Conservation (phyloP, 192 early-diverging fungal genomes). For the Irineochytrium annulatum region DNA sequence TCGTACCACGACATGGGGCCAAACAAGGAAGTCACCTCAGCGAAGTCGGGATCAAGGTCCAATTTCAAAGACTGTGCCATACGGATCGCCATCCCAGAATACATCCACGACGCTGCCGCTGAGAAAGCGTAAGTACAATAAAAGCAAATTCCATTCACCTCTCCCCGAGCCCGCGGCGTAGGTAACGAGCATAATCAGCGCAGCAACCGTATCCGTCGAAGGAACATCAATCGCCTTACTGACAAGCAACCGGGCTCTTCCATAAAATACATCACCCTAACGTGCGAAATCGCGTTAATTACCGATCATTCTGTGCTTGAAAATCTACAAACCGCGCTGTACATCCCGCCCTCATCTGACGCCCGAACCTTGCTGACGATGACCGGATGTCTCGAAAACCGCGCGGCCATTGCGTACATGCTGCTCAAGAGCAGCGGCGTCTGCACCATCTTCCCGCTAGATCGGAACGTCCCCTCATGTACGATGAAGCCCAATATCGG, state of each 20-base stretch:
- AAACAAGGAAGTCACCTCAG: conserved; percentile 15
- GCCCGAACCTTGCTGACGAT: conserved; percentile 12
- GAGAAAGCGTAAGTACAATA: not conserved
- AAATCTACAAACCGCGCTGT: no score
- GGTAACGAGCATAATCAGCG: conserved; percentile 24
- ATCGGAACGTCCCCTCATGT: conserved; percentile 20
- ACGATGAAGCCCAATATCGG: conserved; percentile 17
- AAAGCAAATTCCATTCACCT: conserved; percentile 10
- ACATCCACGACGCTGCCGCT: conserved; percentile 33
- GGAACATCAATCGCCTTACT: conserved; percentile 18
- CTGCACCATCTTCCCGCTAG: not conserved
- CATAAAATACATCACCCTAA: conserved; percentile 25
- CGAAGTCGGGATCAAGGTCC: conserved; percentile 26
- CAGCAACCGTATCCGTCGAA: conserved; percentile 14
- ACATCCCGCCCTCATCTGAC: conserved; percentile 10
- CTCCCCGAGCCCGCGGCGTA: conserved; percentile 20
- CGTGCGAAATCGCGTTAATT: no score
- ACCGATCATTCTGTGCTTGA: no score
- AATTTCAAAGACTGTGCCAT: conserved; percentile 25
- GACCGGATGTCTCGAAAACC: conserved; percentile 23
- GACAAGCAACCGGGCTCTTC: conserved; percentile 14
- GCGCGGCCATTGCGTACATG: conserved; percentile 23
- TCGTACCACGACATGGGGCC: conserved; percentile 17
- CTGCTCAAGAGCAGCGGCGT: conserved; percentile 15
- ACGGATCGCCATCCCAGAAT: conserved; percentile 32